These are phyloP conservation scores for Phallus indusiatus DNA, from an alignment of 768 basidiomycete species.

Conservation along the genomic window DNA sequence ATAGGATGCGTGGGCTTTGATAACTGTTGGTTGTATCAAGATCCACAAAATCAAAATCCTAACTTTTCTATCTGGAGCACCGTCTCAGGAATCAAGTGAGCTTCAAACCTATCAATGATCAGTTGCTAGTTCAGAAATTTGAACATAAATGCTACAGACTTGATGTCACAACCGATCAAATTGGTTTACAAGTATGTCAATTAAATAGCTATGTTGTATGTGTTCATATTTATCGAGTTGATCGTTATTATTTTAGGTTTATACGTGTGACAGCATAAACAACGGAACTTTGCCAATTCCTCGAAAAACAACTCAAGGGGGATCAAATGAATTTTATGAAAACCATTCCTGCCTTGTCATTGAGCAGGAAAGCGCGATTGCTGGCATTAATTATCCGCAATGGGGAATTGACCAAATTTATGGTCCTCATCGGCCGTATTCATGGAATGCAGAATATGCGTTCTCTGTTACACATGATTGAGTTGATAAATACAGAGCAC, in stretches of 20 bases:
- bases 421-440: neutral
- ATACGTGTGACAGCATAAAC: slow-evolving; percentile 3
- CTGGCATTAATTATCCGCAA: neutral
- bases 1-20: slow-evolving; percentile 37
- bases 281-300: slow-evolving; percentile 7
- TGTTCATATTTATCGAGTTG: neutral
- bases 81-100: neutral
- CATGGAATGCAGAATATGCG: slow-evolving; percentile 1
- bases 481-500: neutral
- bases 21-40: slow-evolving; percentile 41
- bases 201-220: neutral
- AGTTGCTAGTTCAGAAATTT: neutral
- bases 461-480: neutral
- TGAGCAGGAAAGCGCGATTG: slow-evolving; percentile 11
- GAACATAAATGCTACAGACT: neutral
- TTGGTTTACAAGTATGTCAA: neutral
- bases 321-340: slow-evolving; percentile 4
- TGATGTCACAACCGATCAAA: slow-evolving; percentile 1
- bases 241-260: neutral
- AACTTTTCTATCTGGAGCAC: slow-evolving; percentile 2
- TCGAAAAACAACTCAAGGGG: slow-evolving; percentile 5
- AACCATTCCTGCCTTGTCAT: slow-evolving; percentile 15
- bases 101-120: no score
- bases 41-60: slow-evolving; percentile 13
- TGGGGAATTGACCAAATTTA: slow-evolving; percentile 1